These are phyloP conservation scores for Ophiostoma pallidulum DNA, from an alignment of 2,329 filamentous ascomycete species.

Conservation along the genomic window DNA sequence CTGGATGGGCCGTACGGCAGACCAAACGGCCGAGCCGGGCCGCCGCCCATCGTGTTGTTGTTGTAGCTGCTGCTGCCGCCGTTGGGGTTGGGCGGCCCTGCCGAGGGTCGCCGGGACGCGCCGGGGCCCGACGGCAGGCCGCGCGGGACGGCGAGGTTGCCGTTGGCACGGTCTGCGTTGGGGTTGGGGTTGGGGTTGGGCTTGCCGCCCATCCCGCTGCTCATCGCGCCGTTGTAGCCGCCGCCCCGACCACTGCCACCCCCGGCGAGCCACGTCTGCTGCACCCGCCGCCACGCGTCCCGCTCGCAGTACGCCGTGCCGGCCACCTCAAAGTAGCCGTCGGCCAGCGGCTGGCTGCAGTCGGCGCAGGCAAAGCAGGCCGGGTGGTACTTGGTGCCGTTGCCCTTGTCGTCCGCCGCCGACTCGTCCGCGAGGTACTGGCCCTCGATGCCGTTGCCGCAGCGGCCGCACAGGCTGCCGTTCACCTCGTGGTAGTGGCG, in stretches of 20 bases:
- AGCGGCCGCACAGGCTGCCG: constrained; percentile 71
- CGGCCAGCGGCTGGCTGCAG: constrained; percentile 62
- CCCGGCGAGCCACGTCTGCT: constrained; percentile 15
- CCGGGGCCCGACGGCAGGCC: constrained; percentile 9
- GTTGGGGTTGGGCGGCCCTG: constrained; percentile 8
- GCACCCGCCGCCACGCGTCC: constrained; percentile 57
- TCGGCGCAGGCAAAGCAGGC: constrained; percentile 77
- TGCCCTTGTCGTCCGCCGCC: no score
- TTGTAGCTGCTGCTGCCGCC: not conserved
- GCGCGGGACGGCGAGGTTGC: constrained; percentile 3
- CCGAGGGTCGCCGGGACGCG: constrained; percentile 5
- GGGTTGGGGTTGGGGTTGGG: not conserved
- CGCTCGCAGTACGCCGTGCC: constrained; percentile 76
- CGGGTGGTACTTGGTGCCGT: constrained; percentile 72
- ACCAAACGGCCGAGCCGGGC: constrained; percentile 23
- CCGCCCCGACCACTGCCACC: not conserved
- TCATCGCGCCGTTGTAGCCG: not conserved
- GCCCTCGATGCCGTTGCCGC: constrained; percentile 81
- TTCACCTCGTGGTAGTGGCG: constrained; percentile 90
- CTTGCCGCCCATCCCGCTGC: constrained; percentile 4
- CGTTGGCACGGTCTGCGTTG: no score
- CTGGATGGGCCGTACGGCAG: constrained; percentile 21
- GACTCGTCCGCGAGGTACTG: constrained; percentile 80
- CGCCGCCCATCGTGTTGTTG: not conserved
- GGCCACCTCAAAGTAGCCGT: constrained; percentile 86